Evolutionary conservation across 2,329 filamentous ascomycete genomes (phyloP).

Genomic region (Hypoxylon sp.): DNA sequence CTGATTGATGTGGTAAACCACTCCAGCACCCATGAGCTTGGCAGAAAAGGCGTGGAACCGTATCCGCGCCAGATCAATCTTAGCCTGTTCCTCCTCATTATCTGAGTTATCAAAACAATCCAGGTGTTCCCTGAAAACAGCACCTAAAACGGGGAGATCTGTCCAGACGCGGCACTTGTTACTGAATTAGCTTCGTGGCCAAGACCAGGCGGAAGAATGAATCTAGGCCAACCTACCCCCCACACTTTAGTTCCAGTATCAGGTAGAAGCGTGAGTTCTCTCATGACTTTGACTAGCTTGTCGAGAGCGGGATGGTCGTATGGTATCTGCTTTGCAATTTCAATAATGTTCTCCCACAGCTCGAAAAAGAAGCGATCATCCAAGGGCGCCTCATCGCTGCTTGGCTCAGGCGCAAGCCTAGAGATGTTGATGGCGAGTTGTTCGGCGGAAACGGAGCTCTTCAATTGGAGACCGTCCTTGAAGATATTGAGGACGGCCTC

Average conservation of each 20-base stretch:
- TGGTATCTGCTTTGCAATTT: constrained; percentile 48
- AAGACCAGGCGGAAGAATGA: background rate
- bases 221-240: constrained; percentile 43
- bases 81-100: constrained; percentile 30
- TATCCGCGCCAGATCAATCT: constrained; percentile 37
- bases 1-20: constrained; percentile 39
- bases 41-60: constrained; percentile 53
- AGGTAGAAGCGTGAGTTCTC: constrained; percentile 49
- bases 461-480: constrained; percentile 41
- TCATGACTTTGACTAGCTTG: constrained; percentile 48
- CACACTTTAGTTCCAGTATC: constrained; percentile 48
- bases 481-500: constrained; percentile 46
- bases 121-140: constrained; percentile 46
- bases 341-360: constrained; percentile 48
- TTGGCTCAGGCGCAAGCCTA: constrained; percentile 18
- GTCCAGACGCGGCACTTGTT: constrained; percentile 47
- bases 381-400: constrained; percentile 22
- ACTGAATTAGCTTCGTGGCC: constrained; percentile 16
- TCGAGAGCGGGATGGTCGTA: constrained; percentile 49
- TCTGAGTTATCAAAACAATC: constrained; percentile 38
- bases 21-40: constrained; percentile 46
- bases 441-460: constrained; percentile 27
- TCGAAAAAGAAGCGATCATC: constrained; percentile 48
- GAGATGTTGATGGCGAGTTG: constrained; percentile 43
- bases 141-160: constrained; percentile 49